phyloP scores from a whole-genome alignment of 345 rosid genomes.

The Brassica cretica region DNA sequence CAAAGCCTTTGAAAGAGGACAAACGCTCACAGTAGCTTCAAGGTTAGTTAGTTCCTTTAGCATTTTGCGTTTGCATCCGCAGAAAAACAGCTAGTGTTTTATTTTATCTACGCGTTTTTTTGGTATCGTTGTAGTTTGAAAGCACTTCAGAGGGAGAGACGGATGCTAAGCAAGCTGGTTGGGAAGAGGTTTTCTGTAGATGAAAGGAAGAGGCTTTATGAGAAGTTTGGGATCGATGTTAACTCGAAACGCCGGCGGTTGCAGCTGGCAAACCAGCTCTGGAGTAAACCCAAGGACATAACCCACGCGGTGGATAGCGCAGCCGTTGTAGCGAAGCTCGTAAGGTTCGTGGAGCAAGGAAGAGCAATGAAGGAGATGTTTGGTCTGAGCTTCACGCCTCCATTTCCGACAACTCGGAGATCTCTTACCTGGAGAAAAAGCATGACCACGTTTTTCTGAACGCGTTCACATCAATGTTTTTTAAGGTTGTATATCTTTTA shows the following conservation, averaged over 20 bases:
- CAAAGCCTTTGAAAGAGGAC: constrained; percentile 59
- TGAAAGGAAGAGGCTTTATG: constrained; percentile 64
- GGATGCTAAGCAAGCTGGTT: constrained; percentile 80
- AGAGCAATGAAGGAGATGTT: constrained; percentile 80
- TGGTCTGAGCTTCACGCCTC: constrained; percentile 83
- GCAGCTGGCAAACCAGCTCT: constrained; percentile 68
- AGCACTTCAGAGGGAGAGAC: constrained; percentile 71
- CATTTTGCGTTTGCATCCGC: background rate
- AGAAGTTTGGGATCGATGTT: constrained; percentile 71
- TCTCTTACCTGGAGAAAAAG: constrained; percentile 72
- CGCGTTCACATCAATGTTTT: constrained; percentile 15
- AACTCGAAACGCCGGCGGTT: constrained; percentile 74
- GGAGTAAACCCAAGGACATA: constrained; percentile 67
- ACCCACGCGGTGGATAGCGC: constrained; percentile 66
- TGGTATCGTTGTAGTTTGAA: constrained; percentile 47
- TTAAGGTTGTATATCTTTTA: constrained; percentile 13
- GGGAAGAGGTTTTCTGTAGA: constrained; percentile 64
- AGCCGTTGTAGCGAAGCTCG: constrained; percentile 72
- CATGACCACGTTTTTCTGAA: constrained; percentile 52
- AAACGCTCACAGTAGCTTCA: constrained; percentile 60
- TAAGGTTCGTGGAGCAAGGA: constrained; percentile 82
- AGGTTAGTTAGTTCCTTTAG: constrained; percentile 53
- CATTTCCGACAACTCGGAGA: constrained; percentile 47
- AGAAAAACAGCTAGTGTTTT: background rate
- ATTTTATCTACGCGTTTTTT: background rate